Evolutionary conservation across 2,329 filamentous ascomycete genomes (phyloP).

Genomic region (Plectosphaerella sp.): DNA sequence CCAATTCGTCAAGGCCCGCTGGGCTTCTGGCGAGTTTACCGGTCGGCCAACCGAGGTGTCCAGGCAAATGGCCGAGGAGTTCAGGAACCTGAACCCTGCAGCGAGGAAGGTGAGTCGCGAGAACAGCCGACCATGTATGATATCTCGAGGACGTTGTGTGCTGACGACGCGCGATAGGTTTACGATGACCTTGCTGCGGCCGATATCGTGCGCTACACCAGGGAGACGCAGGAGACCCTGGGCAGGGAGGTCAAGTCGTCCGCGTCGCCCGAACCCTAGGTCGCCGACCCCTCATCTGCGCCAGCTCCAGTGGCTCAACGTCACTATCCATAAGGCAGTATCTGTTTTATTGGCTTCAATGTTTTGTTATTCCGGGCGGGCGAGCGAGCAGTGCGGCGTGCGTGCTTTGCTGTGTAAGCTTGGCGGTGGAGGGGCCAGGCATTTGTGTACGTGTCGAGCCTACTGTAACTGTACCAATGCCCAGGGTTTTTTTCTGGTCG

Average conservation of each 20-base stretch:
- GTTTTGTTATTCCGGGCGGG: not conserved
- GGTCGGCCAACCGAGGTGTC: conserved; percentile 13
- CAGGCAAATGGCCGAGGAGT: conserved; percentile 27
- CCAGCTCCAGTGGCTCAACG: no score
- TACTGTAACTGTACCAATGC: not conserved
- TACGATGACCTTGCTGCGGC: conserved; percentile 28
- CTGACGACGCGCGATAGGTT: conserved; percentile 15
- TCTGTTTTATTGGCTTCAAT: not conserved
- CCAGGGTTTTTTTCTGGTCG: no score
- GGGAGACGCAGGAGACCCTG: conserved; percentile 19
- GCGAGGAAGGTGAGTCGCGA: conserved; percentile 32
- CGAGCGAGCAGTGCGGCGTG: not conserved
- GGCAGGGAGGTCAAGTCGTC: conserved; percentile 6
- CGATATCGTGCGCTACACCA: conserved; percentile 22
- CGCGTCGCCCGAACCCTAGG: not conserved
- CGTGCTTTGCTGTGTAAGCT: no score
- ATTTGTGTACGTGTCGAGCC: not conserved
- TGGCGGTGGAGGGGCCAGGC: no score
- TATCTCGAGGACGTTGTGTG: not conserved
- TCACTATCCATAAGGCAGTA: no score
- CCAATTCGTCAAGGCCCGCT: conserved; percentile 33
- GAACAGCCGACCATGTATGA: not conserved
- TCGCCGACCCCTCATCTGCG: no score
- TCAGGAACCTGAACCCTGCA: conserved; percentile 34
- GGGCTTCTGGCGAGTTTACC: conserved; percentile 20